Evolutionary conservation across 768 basidiomycete genomes (phyloP).

Genomic region (Hygrophorus russula): DNA sequence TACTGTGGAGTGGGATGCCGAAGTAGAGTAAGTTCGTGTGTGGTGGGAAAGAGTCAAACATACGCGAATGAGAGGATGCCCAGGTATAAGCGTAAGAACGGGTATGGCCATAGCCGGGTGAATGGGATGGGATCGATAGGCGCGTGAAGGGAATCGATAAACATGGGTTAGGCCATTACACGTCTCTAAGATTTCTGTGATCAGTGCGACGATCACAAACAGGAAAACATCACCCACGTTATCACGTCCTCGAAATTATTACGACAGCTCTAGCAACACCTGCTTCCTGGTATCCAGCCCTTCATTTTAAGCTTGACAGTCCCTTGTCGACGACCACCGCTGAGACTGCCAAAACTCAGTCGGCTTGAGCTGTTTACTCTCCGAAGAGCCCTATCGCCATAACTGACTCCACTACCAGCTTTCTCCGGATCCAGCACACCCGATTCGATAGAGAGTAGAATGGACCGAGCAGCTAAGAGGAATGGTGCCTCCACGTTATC

Average conservation of each 20-base stretch:
- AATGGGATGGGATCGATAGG: neutral
- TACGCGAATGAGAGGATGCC: too few species aligned
- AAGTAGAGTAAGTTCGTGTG: neutral
- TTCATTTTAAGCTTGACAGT: conserved; percentile 51
- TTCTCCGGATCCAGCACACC: conserved; percentile 88
- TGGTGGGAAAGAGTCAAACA: too few species aligned
- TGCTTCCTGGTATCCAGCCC: conserved; percentile 51
- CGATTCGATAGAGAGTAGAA: conserved; percentile 84
- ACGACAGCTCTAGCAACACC: conserved; percentile 44
- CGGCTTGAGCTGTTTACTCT: conserved; percentile 88
- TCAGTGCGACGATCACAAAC: too few species aligned
- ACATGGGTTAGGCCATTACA: neutral
- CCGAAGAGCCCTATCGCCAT: conserved; percentile 87
- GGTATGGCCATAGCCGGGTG: too few species aligned
- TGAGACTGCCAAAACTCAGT: conserved; percentile 76
- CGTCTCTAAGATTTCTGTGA: neutral
- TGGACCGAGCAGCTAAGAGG: conserved; percentile 73
- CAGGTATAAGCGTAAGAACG: too few species aligned
- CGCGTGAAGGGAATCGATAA: neutral
- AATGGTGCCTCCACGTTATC: conserved; percentile 95
- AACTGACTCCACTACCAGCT: conserved; percentile 90
- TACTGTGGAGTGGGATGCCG: neutral
- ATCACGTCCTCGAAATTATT: neutral
- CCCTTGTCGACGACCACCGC: conserved; percentile 50
- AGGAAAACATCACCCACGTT: neutral